Evolutionary conservation across 352 stramenopile genomes (phyloP).

Genomic region (Globisporangium cylindrosporum): DNA sequence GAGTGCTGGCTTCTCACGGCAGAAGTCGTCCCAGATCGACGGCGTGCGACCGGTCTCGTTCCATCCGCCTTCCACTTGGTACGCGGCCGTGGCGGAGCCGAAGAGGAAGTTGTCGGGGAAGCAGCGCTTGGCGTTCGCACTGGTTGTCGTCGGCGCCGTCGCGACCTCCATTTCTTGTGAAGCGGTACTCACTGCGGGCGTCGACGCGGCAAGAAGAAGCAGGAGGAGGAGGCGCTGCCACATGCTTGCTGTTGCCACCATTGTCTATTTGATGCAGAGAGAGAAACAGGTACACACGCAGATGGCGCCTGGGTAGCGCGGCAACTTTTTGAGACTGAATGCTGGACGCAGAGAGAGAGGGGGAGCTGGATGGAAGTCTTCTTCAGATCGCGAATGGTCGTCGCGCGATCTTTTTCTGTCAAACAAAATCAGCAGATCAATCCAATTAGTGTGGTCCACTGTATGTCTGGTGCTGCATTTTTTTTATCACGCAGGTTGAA

Average conservation of each 20-base stretch:
- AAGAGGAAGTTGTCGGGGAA: constrained; percentile 82
- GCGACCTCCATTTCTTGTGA: neutral
- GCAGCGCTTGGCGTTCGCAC: constrained; percentile 28
- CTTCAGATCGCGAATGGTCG: neutral
- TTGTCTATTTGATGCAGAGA: neutral
- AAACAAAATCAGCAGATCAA: too few species aligned
- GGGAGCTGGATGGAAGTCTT: neutral
- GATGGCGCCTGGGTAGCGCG: neutral
- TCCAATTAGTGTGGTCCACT: neutral
- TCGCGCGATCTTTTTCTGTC: neutral
- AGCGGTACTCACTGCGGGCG: neutral
- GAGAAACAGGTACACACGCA: neutral
- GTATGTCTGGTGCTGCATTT: neutral
- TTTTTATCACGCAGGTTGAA: neutral
- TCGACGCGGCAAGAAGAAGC: neutral
- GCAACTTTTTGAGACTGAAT: neutral
- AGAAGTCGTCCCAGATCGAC: constrained; percentile 93
- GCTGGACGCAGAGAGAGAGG: neutral
- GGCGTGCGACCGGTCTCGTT: constrained; percentile 75
- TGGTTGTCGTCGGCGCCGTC: neutral
- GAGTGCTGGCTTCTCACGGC: constrained; percentile 44
- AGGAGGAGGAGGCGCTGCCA: neutral
- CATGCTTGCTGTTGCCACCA: neutral
- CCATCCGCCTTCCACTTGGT: constrained; percentile 92
- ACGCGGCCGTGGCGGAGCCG: constrained; percentile 87